Conservation (phyloP, 192 early-diverging fungal genomes). For the Podila verticillata region DNA sequence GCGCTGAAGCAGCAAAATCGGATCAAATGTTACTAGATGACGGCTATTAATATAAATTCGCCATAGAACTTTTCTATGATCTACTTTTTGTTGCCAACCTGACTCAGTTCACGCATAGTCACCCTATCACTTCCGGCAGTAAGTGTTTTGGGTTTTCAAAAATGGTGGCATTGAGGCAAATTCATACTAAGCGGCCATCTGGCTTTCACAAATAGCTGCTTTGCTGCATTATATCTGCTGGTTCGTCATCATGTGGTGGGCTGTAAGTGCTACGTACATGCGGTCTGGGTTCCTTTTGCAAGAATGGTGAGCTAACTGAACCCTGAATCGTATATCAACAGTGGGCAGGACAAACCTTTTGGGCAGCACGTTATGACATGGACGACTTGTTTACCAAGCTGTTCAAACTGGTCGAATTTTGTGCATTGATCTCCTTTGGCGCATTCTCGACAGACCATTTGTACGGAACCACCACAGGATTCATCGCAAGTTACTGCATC, state of each 20-base stretch:
- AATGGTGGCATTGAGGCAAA: not conserved
- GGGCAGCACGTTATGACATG: slow-evolving; percentile 28
- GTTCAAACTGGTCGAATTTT: slow-evolving; percentile 28
- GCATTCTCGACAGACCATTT: slow-evolving; percentile 53
- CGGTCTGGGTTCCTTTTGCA: not conserved
- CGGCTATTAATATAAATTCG: not conserved
- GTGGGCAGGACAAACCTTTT: slow-evolving; percentile 54
- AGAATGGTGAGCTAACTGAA: not conserved
- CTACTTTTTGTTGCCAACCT: slow-evolving; percentile 60
- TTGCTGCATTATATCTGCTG: slow-evolving; percentile 55
- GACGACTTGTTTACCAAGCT: slow-evolving; percentile 34
- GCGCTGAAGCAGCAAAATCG: too few species aligned
- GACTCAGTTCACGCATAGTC: slow-evolving; percentile 58
- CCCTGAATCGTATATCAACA: not conserved
- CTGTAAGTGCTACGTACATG: slow-evolving; percentile 17
- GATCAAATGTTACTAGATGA: not conserved
- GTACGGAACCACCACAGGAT: slow-evolving; percentile 48
- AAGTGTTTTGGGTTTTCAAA: not conserved
- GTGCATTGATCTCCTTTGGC: slow-evolving; percentile 51
- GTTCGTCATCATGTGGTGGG: slow-evolving; percentile 64
- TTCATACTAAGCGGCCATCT: not conserved
- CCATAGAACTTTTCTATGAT: slow-evolving; percentile 60
- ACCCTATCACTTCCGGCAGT: slow-evolving; percentile 54
- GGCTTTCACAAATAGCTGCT: slow-evolving; percentile 14
- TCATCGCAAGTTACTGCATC: slow-evolving; percentile 53